Conservation (phyloP, 176 grass and related monocot species). For the Ensete ventricosum region DNA sequence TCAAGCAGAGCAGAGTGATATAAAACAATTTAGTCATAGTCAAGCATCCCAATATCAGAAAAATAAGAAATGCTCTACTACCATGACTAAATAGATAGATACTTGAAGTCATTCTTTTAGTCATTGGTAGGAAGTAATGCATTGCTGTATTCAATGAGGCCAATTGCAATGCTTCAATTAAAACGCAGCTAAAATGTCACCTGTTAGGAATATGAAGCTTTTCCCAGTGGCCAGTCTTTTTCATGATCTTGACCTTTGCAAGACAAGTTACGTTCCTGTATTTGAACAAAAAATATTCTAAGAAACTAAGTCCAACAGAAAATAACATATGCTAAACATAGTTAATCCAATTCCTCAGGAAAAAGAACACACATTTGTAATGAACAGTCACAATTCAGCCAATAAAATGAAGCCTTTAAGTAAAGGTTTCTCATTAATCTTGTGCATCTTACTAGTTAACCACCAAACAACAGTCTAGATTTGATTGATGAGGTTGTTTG, state of each 20-base stretch:
- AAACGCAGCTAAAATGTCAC: conserved; percentile 30
- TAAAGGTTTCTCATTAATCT: too few species aligned
- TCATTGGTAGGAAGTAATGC: neutral
- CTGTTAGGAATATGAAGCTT: conserved; percentile 75
- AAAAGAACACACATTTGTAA: neutral
- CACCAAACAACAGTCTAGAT: too few species aligned
- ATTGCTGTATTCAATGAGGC: neutral
- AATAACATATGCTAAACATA: neutral
- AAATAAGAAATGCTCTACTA: too few species aligned
- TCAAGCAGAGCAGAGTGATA: too few species aligned
- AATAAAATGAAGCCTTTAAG: too few species aligned
- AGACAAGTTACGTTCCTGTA: conserved; percentile 80
- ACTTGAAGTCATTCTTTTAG: too few species aligned
- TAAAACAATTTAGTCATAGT: too few species aligned
- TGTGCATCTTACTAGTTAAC: too few species aligned
- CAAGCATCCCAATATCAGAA: too few species aligned
- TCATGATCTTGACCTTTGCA: conserved; percentile 85
- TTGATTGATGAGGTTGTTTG: too few species aligned
- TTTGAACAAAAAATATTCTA: conserved; percentile 3
- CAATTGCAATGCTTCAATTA: neutral
- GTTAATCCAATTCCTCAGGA: neutral
- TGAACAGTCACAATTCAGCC: neutral
- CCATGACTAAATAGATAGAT: too few species aligned
- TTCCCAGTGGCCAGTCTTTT: conserved; percentile 83
- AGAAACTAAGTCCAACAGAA: neutral